Evolutionary conservation across 2,329 filamentous ascomycete species (phyloP), one percentile per base, ranked within the genome.

Genomic region (Fusarium sp.): DNA sequence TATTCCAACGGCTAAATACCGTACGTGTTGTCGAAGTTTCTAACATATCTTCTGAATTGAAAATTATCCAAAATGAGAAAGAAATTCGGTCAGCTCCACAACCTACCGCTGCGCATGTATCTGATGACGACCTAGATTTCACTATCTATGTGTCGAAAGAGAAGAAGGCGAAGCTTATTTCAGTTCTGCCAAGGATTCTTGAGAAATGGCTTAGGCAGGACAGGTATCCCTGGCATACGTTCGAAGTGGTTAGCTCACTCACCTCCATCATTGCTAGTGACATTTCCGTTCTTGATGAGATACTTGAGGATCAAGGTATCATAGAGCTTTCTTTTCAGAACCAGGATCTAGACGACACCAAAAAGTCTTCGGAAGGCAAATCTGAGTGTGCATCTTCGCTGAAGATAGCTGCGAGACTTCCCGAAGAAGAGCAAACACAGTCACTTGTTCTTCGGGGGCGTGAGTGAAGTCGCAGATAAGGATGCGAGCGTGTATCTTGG

Each of bases 221-320:
- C 3, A 27, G 17, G 7, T 12, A 7, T 9, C 17, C 1, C 14
- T 10, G 17, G 25, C 44, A 27, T 27, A 46, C 12, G 10, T 46
- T 47, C 14, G 56, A 65, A 17, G 47, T 57, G 38, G 53, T 72
- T 22, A 70, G 62, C 12, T 54, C 54, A 6, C 35, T 72, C 10
- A 63, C 63, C 15, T 56, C 63, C 12, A 63, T 72, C 7, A 33
- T 72, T 61, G 54, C 60, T 6, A 54, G 47, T 56, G 52, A 60
- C 14, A 20, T 14, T 45, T 59, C 20, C 15, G 61, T 42, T n/a
- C 44, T 65, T 20, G 65, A 65, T 27, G 61, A 63, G 5, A 47
- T 69, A 57, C 61, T 69, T 11, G 53, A 69, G 14, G 53, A 68
- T n/a, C 65, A 62, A 33, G 63, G 70, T 22, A 65, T 72, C 4